Conservation (phyloP, 2,329 filamentous ascomycete genomes). For the Fusarium xylarioides region DNA sequence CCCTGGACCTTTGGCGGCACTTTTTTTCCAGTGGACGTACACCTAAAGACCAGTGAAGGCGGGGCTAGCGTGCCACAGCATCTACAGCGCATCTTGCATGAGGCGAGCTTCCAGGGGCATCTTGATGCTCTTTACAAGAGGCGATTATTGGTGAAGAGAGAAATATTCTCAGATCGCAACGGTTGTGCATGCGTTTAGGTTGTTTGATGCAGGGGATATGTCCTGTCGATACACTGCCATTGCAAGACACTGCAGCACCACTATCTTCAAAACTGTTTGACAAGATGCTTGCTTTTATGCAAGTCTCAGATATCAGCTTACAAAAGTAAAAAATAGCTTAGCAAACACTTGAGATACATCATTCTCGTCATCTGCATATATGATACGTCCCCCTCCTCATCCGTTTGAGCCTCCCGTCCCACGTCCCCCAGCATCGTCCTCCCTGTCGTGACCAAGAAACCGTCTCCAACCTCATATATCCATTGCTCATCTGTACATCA, state of each 20-base stretch:
- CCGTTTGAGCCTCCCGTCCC: conserved; percentile 36
- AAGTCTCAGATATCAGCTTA: neutral
- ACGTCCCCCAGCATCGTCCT: conserved; percentile 37
- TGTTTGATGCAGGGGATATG: neutral
- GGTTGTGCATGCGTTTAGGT: neutral
- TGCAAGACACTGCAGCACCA: neutral
- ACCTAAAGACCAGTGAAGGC: conserved; percentile 15
- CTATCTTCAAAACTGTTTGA: neutral
- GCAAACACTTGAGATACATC: neutral
- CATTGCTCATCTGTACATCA: neutral
- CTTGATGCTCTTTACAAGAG: neutral
- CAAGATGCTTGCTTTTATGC: neutral
- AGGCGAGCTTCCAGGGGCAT: neutral
- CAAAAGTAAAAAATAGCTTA: neutral
- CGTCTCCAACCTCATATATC: neutral
- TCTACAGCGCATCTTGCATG: conserved; percentile 34
- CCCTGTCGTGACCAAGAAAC: conserved; percentile 32
- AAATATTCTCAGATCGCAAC: neutral
- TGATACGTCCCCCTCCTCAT: conserved; percentile 8
- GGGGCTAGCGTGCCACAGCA: conserved; percentile 13
- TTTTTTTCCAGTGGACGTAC: conserved; percentile 13
- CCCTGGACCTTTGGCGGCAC: conserved; percentile 6
- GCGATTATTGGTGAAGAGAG: neutral
- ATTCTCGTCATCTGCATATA: neutral
- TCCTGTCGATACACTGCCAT: neutral